Evolutionary conservation across 345 rosid species (phyloP), one percentile per base, ranked within the genome.

Genomic region (Citrus reticulata): DNA sequence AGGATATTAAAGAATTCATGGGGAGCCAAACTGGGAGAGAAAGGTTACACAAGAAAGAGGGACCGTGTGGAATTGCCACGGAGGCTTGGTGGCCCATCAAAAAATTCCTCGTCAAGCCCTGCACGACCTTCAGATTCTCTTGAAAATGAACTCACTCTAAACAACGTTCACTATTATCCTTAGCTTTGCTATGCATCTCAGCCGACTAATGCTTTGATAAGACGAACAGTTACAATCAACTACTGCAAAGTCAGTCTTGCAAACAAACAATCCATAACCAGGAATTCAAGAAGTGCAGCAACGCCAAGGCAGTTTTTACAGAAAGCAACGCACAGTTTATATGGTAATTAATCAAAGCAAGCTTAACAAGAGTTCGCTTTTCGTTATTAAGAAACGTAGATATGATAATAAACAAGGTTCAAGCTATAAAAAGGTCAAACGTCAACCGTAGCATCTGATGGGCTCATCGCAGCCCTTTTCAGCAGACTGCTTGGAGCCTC

Each of bases 21-120:
- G 91, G 95, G 95, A 70, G 27, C 83, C 3, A 88, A 84, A 81
- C 89, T 95, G 97, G 97, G 95, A 46, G 93, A 92, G 87, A 86
- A 88, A 57, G 93, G 92, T 16, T 88, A 86, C 81, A 80, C 86
- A 72, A 88, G 92, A 77, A 83, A 73, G 80, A 84, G 73, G 91
- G 97, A 29, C 83, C 84, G 0, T 90, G 95, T 75, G 93, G 95
- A 11, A 90, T 90, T 61, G 91, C 97, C 24, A 88, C 89, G 92
- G 83, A 83, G 37, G 90, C 91, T 83, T 89, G 93, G 32, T 89
- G 87, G 59, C 95, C 95, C 40, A 24, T 84, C 81, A 91, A 91
- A 83, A 90, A 81, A 27, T 13, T 84, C 95, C 13, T 73, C 85
- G 42, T 59, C 74, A 25, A 89, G 88, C 73, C 95, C 91, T 72